phyloP scores from a whole-genome alignment of 1,284 basidiomycete species.

The Vanrija humicola region DNA sequence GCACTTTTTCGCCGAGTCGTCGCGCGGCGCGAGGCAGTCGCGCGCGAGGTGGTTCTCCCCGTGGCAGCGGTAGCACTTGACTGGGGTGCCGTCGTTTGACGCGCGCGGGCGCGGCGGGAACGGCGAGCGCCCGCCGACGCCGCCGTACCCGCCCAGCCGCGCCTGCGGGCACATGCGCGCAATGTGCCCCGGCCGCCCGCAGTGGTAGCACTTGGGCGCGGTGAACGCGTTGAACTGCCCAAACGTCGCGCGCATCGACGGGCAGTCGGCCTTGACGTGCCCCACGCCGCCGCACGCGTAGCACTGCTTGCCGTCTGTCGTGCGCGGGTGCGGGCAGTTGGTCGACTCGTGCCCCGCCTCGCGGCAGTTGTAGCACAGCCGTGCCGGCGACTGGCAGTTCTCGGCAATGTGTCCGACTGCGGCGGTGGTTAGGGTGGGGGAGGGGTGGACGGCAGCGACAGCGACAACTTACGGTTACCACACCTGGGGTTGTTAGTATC shows the following conservation, averaged over 20 bases:
- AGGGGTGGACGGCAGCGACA: neutral
- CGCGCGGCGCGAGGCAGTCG: conserved; percentile 46
- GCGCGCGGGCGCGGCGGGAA: conserved; percentile 9
- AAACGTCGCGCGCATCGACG: conserved; percentile 62
- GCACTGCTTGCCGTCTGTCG: conserved; percentile 70
- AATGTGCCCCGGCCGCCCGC: conserved; percentile 44
- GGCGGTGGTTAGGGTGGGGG: neutral
- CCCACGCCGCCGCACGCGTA: conserved; percentile 71
- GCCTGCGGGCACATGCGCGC: conserved; percentile 33
- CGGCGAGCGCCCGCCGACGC: conserved; percentile 14
- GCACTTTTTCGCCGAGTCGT: conserved; percentile 46
- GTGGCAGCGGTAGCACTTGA: conserved; percentile 49
- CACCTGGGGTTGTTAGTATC: conserved; percentile 18
- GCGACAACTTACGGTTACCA: conserved; percentile 32
- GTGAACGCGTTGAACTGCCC: conserved; percentile 24
- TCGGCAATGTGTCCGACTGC: conserved; percentile 82
- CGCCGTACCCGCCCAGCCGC: conserved; percentile 11
- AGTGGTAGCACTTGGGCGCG: conserved; percentile 62
- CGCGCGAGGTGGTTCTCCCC: conserved; percentile 48
- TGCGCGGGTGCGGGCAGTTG: conserved; percentile 77
- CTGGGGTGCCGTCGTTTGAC: conserved; percentile 42
- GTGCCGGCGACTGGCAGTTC: conserved; percentile 76
- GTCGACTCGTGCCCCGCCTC: conserved; percentile 85
- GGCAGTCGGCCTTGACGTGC: conserved; percentile 68
- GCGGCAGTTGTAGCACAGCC: conserved; percentile 88